Base-by-base conservation (phyloP, 495 filamentous ascomycete species). In the Hyaloscypha finlandica region DNA sequence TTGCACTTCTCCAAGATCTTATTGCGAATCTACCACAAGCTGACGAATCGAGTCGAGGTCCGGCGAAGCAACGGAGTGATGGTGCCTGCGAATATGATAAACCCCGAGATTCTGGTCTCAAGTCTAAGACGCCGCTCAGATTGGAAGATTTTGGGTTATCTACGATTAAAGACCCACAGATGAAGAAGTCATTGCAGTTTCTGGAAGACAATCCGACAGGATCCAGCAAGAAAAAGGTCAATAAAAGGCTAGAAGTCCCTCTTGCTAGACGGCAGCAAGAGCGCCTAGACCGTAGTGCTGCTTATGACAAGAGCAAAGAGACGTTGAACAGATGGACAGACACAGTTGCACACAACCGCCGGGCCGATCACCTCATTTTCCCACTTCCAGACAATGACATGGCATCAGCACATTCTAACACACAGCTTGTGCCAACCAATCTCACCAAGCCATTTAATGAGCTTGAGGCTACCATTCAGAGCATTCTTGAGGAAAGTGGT, bases 301-400 rank as follows among this genome's bases (percentile, higher is more conserved):
- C 95, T 2, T 96, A 92, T 74, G 86, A 93, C 35, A 92, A 97
- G 80, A 94, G 92, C 53, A 97, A 93, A 72, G 89, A 97, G 76
- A 92, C 92, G 0, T 80, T 99, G 30, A 88, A 90, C 65, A 87
- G 92, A 67, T 99, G 95, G 95, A 86, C 89, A 22, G 94, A 96
- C 59, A 97, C 96, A 0, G 93, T 99, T 71, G 96, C 96, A 76
- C 88, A 92, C 32, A 97, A 97, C 76, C 88, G 96, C 48, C 84
- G 92, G 66, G 94, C 95, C 5, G 96, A 97, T 32, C 94, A 97
- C 76, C 80, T 98, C 1, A 81, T 88, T n/a, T 99, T 98, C 75
- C 95, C 95, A 30, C 83, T 97, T 0, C 83, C 88, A 6, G 90
- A 97, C 67, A 89, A 90, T 2, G 81, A 87, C 59, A 81, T 78